phyloP scores from a whole-genome alignment of 345 rosid genomes.

The Eucalyptus victrix region DNA sequence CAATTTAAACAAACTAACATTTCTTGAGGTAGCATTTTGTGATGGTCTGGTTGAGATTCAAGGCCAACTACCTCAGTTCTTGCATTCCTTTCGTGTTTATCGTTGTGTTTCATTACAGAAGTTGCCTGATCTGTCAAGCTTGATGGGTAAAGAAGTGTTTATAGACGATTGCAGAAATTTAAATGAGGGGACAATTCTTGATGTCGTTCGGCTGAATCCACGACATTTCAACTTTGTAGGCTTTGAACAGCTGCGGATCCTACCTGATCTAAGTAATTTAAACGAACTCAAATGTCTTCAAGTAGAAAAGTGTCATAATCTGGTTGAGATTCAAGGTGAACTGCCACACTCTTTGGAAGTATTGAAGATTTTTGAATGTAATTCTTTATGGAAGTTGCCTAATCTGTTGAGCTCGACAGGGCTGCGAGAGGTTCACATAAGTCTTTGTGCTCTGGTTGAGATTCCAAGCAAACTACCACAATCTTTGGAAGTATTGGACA shows the following conservation, averaged over 20 bases:
- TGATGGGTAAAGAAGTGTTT: background rate
- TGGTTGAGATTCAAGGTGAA: too few relatives aligned
- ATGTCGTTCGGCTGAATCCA: background rate
- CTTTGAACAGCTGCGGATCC: background rate
- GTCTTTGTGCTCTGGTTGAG: too few relatives aligned
- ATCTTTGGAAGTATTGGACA: too few relatives aligned
- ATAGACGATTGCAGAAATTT: fast-evolving
- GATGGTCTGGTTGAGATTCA: background rate
- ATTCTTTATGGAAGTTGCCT: too few relatives aligned
- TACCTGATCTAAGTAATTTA: too few relatives aligned
- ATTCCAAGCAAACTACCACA: fast-evolving
- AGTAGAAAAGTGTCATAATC: fast-evolving
- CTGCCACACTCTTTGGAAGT: too few relatives aligned
- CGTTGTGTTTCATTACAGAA: fast-evolving
- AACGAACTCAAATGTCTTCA: fast-evolving
- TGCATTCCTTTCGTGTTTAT: fast-evolving
- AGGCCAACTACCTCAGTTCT: background rate
- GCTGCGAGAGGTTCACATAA: too few relatives aligned
- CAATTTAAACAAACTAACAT: background rate
- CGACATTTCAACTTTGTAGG: background rate
- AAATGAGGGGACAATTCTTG: background rate
- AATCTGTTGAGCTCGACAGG: too few relatives aligned
- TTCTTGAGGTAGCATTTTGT: fast-evolving
- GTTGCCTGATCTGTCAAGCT: background rate
- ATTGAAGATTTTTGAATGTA: fast-evolving